Evolutionary conservation across 2,329 filamentous ascomycete species (phyloP), one percentile per base, ranked within the genome.

Genomic region (Colletotrichum melonis): DNA sequence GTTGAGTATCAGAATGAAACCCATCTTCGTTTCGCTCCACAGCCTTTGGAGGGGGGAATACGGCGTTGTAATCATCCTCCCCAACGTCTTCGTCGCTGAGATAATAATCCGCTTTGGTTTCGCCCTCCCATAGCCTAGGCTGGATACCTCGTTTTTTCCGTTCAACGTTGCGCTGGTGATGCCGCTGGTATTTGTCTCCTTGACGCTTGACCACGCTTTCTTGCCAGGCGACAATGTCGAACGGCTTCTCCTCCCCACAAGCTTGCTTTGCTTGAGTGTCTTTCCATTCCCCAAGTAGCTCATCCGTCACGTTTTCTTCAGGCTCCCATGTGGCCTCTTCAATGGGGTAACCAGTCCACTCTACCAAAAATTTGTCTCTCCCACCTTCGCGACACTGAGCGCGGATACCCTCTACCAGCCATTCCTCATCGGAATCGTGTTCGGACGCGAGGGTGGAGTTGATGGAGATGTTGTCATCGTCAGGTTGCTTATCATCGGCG

Each of bases 311-410:
- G 67, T 89, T 81, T 5, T 83, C 78, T 11, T 78, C 75, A 0
- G 88, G 87, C 75, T 91, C 89, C 89, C 89, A 91, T 3, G 81
- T 82, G 58, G 82, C 81, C n/a, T 81, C 78, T 35, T 76, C 72
- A 0, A 86, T 76, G 1, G 77, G 74, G 59, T 77, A 85, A 2
- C 79, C 80, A 24, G 80, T 77, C 84, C 84, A 86, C 67, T 81
- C 75, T 12, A 85, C 78, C 4, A 86, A 78, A 70, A 81, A 86
- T 57, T 74, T 75, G 2, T 68, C 67, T 26, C 73, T 60, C 3
- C 78, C 80, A 3, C 77, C 72, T 3, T 81, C 70, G 4, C 76
- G 66, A 12, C 11, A 38, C 52, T 72, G 56, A 8, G 38, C 54
- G 19, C 56, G 76, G 54, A 92, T 86, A 12, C 81, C 80, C 54